Base-by-base conservation (phyloP, 768 basidiomycete species). In the Pulveroboletus sp. region DNA sequence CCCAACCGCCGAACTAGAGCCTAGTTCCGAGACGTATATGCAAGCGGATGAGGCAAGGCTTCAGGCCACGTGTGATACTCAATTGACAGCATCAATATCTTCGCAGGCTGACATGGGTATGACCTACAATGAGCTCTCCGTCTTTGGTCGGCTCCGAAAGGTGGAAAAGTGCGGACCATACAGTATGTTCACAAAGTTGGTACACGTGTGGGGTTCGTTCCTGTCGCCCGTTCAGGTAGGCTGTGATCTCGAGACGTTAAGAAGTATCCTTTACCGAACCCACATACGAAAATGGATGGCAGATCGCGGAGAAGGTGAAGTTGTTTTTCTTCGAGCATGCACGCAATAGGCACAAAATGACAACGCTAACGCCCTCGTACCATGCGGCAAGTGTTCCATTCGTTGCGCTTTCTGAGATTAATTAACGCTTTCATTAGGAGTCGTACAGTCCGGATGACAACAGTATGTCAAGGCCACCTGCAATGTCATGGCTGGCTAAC, bases 301-400 rank as follows among this genome's bases (percentile, higher is more conserved):
- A 58, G 93, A 93, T 98, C 50, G 96, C 94, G 14, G 86, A 90
- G 58, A 98, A 97, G 73, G 96, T 99, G 61, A 98, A 99, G 67
- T 71, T 83, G 35, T 99, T 99, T 75, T 98, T 91, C 75, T 95
- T 93, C 59, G 93, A 96, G 66, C 84, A 99, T 59, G 96, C 96
- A 0, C 77, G 94, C 46, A 99, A 99, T 67, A 73, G 94, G 40
- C 96, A 98, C 73, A 99, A 99, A 80, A 98, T 99, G 93, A 95
- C 93, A 24, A 95, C 92, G 0, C 64, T 96, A 54, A 96, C 93
- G 3, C 93, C 93, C 1, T 79, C 91, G 2, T 96, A 96, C 61
- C 93, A 96, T 65, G 93, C 93, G 42, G 95, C 87, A 55, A 62
- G 89, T 75, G 7, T 18, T 24, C 31, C 15, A 50, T 45, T 17